Evolutionary conservation across 83 land plant species (phyloP).

Genomic region (Thuja plicata): DNA sequence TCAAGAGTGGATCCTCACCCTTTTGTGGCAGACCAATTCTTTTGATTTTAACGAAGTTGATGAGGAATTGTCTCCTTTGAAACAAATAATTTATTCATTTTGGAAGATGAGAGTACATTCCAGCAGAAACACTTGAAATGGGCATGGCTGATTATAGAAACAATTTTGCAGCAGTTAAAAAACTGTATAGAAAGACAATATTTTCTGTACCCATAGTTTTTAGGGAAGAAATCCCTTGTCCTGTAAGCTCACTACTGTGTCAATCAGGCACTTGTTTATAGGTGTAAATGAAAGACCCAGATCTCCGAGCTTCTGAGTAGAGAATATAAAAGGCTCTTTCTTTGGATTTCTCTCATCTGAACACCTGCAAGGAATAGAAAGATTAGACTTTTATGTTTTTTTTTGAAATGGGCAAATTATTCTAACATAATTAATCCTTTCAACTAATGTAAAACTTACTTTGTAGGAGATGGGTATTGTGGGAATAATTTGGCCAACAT

Average conservation of each 20-base stretch:
- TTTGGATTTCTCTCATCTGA: slow-evolving; percentile 16
- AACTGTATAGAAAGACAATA: not conserved
- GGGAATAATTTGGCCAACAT: slow-evolving; percentile 26
- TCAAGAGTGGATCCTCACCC: no score
- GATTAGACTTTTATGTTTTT: not conserved
- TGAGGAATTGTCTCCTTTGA: no score
- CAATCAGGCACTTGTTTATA: not conserved
- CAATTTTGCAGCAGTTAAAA: no score
- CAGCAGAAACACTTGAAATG: no score
- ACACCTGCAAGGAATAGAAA: slow-evolving; percentile 4
- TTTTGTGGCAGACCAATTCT: no score
- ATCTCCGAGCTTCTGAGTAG: slow-evolving; percentile 11
- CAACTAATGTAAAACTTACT: not conserved
- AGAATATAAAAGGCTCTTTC: slow-evolving; percentile 13
- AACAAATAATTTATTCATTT: no score
- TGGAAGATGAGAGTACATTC: no score
- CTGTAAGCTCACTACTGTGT: slow-evolving; percentile 11
- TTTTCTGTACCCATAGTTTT: no score
- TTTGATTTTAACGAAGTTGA: no score
- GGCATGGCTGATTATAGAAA: no score
- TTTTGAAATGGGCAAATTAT: not conserved
- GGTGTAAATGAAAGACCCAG: slow-evolving; percentile 11
- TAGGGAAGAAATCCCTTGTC: slow-evolving; percentile 7
- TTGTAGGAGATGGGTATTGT: slow-evolving; percentile 28
- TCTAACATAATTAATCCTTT: not conserved